A percentile compares a stretch with the other conserved stretches of the same genome.
phyloP scores from a whole-genome alignment of 139 green algal species.

The Auxenochlorella pyrenoidosa region DNA sequence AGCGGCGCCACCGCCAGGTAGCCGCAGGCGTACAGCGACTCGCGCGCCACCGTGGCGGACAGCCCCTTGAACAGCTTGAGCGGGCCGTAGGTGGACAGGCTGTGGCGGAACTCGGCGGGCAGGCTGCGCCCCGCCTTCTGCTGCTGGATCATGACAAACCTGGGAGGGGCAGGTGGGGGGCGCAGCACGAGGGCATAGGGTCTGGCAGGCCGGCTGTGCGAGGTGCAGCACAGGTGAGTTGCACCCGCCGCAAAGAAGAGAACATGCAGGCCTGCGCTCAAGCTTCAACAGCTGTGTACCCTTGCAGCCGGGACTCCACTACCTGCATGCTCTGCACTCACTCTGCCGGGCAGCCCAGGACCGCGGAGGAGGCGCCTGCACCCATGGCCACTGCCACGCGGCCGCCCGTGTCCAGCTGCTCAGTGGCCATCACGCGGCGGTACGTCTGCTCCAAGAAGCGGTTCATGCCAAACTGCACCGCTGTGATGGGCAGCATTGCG shows the following conservation, averaged over 20 bases:
- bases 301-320: too few relatives aligned
- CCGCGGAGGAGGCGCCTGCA: constrained; percentile 68
- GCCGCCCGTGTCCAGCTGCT: constrained; percentile 10
- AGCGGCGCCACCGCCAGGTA: constrained; percentile 88
- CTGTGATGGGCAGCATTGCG: constrained; percentile 92
- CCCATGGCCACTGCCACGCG: constrained; percentile 55
- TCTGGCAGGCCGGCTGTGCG: background rate
- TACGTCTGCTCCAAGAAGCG: constrained; percentile 51
- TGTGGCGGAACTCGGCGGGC: constrained; percentile 47
- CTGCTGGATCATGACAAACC: constrained; percentile 92
- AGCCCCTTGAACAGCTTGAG: constrained; percentile 69
- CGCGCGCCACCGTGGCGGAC: constrained; percentile 60
- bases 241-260: too few relatives aligned
- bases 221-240: background rate
- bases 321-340: too few relatives aligned
- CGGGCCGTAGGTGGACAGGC: constrained; percentile 56
- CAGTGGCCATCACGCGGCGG: background rate
- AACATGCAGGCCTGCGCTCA: too few relatives aligned
- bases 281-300: too few relatives aligned
- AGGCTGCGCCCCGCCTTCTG: constrained; percentile 76
- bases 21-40: constrained; percentile 83
- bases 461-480: constrained; percentile 88
- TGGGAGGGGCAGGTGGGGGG: background rate
- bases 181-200: too few relatives aligned
- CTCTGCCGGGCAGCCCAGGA: constrained; percentile 83